Base-by-base conservation (phyloP, 148 eudicot species). In the Linanthus parryae region DNA sequence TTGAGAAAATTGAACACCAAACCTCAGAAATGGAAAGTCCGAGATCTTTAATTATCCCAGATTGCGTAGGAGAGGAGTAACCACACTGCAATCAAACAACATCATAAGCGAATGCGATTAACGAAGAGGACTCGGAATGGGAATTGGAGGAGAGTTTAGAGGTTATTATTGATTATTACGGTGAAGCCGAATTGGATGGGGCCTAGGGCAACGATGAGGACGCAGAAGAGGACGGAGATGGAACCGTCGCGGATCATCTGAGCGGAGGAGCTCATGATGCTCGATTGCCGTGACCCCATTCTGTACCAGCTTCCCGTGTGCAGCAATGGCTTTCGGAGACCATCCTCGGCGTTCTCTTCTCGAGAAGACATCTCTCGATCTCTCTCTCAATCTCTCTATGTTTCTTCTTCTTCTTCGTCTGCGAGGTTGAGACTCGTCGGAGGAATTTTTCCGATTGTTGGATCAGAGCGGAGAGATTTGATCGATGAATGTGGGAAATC, bases 291-390 rank as follows among this genome's bases (percentile, higher is more conserved):
- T 5, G 75, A 16, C n/a, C 73, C 64, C 80, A 80, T 73, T 15
- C 82, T 66, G 53, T 89, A 89, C 97, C 97, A 89, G 60, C 95
- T 85, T 0, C 85, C 97, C 2, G 94, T 85, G 44, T 85, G 84
- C 15, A 90, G 58, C 23, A 90, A 64, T 15, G 95, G 97, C 61
- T 80, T 90, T 44, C 66, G 40, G 18, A 81, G 73, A 56, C 88
- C 73, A 69, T 65, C 73, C 54, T 73, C 50, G 31, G 19, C 56
- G 17, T 30, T 28, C 8, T 59, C 34, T 17, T 57, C n/a, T n/a
- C n/a, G n/a, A n/a, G n/a, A n/a, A n/a, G n/a, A n/a, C n/a, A n/a
- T n/a, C n/a, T n/a, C n/a, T n/a, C n/a, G n/a, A n/a, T n/a, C n/a
- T n/a, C n/a, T n/a, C n/a, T n/a, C n/a, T n/a, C n/a, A n/a, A n/a